These are phyloP conservation scores for Boletus subparvulus DNA, from an alignment of 768 basidiomycete genomes.

Conservation along the genomic window DNA sequence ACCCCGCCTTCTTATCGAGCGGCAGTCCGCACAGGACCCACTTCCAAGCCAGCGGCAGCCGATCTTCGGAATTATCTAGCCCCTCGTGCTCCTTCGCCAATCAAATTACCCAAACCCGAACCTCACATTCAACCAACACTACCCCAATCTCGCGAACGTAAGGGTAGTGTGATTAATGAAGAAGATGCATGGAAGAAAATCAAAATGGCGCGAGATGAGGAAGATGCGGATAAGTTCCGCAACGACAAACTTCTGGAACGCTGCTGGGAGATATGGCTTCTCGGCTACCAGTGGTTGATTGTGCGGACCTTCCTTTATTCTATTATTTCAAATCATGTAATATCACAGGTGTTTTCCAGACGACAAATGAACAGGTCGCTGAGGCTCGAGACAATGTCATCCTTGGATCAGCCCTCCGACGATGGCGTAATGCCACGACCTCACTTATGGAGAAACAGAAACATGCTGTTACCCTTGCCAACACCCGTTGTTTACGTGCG, in stretches of 20 bases:
- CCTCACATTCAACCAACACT: conserved; percentile 14
- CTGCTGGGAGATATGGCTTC: conserved; percentile 76
- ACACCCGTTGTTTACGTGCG: conserved; percentile 43
- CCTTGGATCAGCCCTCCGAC: conserved; percentile 55
- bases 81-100: conserved; percentile 29
- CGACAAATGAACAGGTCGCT: conserved; percentile 66
- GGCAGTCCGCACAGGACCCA: conserved; percentile 33
- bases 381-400: conserved; percentile 68
- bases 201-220: conserved; percentile 65
- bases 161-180: conserved; percentile 56
- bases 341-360: conserved; percentile 41
- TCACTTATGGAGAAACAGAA: conserved; percentile 40
- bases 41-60: conserved; percentile 12
- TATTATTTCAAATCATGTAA: conserved; percentile 15
- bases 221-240: conserved; percentile 68
- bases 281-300: conserved; percentile 68
- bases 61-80: conserved; percentile 12
- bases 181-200: conserved; percentile 81
- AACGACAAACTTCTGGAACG: conserved; percentile 61
- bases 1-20: conserved; percentile 53
- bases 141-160: conserved; percentile 38
- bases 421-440: conserved; percentile 53
- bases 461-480: conserved; percentile 44
- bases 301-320: conserved; percentile 45
- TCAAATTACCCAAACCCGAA: conserved; percentile 29